Evolutionary conservation across 192 early-diverging fungal species (phyloP).

Genomic region (Radiomyces spectabilis): DNA sequence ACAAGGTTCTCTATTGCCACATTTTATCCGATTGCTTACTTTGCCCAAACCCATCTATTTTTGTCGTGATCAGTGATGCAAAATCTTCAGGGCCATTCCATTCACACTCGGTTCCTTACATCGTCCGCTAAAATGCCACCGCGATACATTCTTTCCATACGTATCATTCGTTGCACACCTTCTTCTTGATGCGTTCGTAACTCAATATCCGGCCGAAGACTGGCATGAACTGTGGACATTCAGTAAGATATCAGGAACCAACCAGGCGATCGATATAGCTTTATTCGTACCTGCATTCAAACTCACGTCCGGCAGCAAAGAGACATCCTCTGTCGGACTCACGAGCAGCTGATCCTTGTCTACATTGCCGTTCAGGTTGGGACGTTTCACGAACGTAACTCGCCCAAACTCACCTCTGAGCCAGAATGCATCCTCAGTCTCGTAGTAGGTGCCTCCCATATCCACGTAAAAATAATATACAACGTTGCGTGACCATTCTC

Average conservation of each 20-base stretch:
- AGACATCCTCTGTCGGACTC: neutral
- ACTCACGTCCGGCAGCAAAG: constrained; percentile 1
- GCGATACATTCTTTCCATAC: constrained; percentile 9
- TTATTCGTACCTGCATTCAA: constrained; percentile 14
- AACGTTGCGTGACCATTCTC: neutral
- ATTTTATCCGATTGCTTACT: neutral
- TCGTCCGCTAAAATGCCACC: constrained; percentile 21
- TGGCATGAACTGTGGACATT: constrained; percentile 17
- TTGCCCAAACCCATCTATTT: constrained; percentile 19
- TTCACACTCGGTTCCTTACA: neutral
- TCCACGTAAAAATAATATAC: neutral
- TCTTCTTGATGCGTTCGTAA: constrained; percentile 11
- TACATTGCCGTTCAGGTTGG: neutral
- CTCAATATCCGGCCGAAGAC: constrained; percentile 1
- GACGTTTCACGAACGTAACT: neutral
- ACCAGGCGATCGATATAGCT: too few relatives aligned
- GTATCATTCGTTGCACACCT: constrained; percentile 7
- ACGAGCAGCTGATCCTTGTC: constrained; percentile 11
- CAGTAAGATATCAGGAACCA: neutral
- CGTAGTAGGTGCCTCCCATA: neutral
- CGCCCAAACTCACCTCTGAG: neutral
- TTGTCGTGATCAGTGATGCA: neutral
- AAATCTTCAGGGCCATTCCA: neutral
- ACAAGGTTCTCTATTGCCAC: too few relatives aligned
- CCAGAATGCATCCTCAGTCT: neutral